Conservation (phyloP, 2,329 filamentous ascomycete genomes). For the Nigrospora sphaerica region DNA sequence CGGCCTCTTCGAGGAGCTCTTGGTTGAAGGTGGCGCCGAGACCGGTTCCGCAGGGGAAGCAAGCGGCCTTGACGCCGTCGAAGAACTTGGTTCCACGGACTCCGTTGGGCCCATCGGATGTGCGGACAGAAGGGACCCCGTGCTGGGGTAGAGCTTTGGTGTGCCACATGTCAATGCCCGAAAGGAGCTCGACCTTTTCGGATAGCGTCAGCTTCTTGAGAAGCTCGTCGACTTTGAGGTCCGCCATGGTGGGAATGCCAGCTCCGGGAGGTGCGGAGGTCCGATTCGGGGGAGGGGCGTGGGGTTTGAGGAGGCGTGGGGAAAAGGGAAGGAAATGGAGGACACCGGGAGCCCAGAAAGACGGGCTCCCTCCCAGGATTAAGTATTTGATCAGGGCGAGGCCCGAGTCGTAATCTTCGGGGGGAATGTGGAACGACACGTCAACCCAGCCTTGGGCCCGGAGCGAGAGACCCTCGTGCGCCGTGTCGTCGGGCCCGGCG, state of each 20-base stretch:
- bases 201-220: constrained; percentile 44
- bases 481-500: too few species aligned
- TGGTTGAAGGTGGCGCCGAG: constrained; percentile 53
- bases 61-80: constrained; percentile 53
- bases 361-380: too few species aligned
- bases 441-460: too few species aligned
- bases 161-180: constrained; percentile 64
- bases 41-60: constrained; percentile 52
- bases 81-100: constrained; percentile 63
- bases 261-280: too few species aligned
- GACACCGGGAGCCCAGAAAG: too few species aligned
- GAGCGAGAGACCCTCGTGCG: too few species aligned
- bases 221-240: constrained; percentile 46
- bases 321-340: too few species aligned
- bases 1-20: constrained; percentile 42
- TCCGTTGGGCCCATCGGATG: constrained; percentile 65
- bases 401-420: too few species aligned
- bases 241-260: constrained; percentile 29
- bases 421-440: too few species aligned
- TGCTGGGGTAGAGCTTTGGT: constrained; percentile 53
- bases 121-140: constrained; percentile 56
- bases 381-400: too few species aligned
- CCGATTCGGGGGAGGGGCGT: too few species aligned
- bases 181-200: constrained; percentile 47
- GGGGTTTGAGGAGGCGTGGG: too few species aligned